Evolutionary conservation across 371 early-diverging fungal genomes (phyloP).

Genomic region (Rhizopus delemar): DNA sequence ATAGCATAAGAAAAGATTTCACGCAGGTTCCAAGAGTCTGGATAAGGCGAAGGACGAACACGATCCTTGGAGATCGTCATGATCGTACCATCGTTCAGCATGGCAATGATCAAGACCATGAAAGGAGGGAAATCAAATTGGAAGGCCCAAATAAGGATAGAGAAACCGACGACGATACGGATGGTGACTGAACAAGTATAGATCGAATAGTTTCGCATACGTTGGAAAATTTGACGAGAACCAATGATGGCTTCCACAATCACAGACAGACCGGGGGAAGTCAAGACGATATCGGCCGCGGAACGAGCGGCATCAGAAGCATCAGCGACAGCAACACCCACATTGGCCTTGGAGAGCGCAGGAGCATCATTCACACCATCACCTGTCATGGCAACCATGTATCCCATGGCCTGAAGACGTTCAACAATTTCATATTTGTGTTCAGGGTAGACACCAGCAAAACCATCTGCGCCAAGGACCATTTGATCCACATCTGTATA

Average conservation of each 20-base stretch:
- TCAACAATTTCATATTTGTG: conserved; percentile 93
- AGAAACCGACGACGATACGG: conserved; percentile 62
- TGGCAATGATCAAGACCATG: conserved; percentile 62
- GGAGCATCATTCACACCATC: conserved; percentile 97
- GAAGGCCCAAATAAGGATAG: conserved; percentile 58
- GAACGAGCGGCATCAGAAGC: conserved; percentile 76
- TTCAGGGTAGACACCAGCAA: conserved; percentile 92
- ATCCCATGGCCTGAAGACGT: conserved; percentile 79
- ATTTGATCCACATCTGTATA: conserved; percentile 77
- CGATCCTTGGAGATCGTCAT: conserved; percentile 63
- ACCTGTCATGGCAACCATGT: conserved; percentile 91
- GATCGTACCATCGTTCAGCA: conserved; percentile 63
- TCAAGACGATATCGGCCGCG: conserved; percentile 77
- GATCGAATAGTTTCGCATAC: conserved; percentile 64
- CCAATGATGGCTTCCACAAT: conserved; percentile 68
- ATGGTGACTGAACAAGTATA: conserved; percentile 65
- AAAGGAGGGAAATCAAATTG: conserved; percentile 64
- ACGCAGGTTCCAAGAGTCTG: conserved; percentile 58
- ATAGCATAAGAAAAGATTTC: conserved; percentile 61
- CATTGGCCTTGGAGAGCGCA: conserved; percentile 85
- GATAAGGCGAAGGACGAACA: conserved; percentile 56
- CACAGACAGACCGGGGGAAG: conserved; percentile 74
- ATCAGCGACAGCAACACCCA: conserved; percentile 82
- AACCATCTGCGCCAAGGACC: conserved; percentile 79
- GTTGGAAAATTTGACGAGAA: conserved; percentile 72